phyloP scores from a whole-genome alignment of 2,329 filamentous ascomycete genomes.

The Coniochaeta sp. region DNA sequence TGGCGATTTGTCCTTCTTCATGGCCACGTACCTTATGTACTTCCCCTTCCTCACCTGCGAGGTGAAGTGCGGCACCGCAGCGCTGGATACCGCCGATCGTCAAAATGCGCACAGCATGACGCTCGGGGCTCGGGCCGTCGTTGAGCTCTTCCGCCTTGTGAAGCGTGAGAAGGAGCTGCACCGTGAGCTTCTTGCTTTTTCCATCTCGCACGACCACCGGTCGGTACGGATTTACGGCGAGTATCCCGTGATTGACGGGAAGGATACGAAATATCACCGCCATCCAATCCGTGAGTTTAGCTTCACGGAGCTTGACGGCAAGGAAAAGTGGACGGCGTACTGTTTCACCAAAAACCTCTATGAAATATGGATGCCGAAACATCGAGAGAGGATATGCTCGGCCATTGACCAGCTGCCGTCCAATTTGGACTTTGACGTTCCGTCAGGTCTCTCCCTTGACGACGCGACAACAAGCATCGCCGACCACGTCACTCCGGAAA shows the following conservation, averaged over 20 bases:
- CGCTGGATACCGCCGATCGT: conserved; percentile 26
- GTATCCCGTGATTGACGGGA: conserved; percentile 25
- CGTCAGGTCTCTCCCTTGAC: too few relatives aligned
- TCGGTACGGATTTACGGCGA: conserved; percentile 29
- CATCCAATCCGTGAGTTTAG: conserved; percentile 23
- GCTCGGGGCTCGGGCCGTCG: conserved; percentile 27
- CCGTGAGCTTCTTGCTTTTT: conserved; percentile 33
- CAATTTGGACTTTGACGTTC: conserved; percentile 2
- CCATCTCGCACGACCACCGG: conserved; percentile 25
- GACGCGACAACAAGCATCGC: too few relatives aligned
- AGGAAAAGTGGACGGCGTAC: conserved; percentile 3
- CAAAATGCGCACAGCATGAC: conserved; percentile 33
- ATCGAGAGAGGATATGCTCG: conserved; percentile 5
- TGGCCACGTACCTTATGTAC: conserved; percentile 36
- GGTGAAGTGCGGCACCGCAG: conserved; percentile 32
- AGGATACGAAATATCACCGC: conserved; percentile 25
- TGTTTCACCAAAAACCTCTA: conserved; percentile 5
- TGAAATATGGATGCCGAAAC: conserved; percentile 3
- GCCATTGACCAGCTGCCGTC: conserved; percentile 4
- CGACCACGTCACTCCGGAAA: too few relatives aligned
- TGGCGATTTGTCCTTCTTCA: conserved; percentile 30
- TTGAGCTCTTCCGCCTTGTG: conserved; percentile 29
- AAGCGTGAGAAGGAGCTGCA: conserved; percentile 27
- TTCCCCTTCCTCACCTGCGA: conserved; percentile 42
- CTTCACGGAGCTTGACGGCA: conserved; percentile 11